Conservation (phyloP, 2,329 filamentous ascomycete genomes). For the Verticillium nubilum region DNA sequence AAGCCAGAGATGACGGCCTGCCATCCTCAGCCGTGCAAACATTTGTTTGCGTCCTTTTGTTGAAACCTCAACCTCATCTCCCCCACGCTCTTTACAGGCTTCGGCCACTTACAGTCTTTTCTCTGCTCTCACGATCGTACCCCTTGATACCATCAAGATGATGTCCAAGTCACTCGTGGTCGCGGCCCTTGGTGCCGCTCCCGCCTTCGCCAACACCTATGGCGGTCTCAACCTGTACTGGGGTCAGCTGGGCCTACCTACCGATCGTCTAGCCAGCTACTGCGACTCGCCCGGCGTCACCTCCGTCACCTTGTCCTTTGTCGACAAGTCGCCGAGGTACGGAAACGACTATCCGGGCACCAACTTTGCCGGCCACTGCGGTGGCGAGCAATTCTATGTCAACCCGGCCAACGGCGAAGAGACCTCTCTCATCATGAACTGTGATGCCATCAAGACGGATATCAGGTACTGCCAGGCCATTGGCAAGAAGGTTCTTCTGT, state of each 20-base stretch:
- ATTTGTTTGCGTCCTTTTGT: slow-evolving; percentile 26
- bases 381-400: slow-evolving; percentile 18
- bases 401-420: slow-evolving; percentile 9
- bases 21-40: slow-evolving; percentile 10
- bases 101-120: slow-evolving; percentile 29
- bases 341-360: slow-evolving; percentile 27
- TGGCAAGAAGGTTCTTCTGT: slow-evolving; percentile 37
- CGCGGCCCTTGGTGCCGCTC: slow-evolving; percentile 14
- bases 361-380: slow-evolving; percentile 35
- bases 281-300: slow-evolving; percentile 29
- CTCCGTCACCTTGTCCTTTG: slow-evolving; percentile 31
- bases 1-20: slow-evolving; percentile 11
- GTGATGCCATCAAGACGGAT: slow-evolving; percentile 28
- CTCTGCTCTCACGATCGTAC: background rate
- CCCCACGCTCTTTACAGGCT: slow-evolving; percentile 24
- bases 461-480: slow-evolving; percentile 33
- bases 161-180: slow-evolving; percentile 19
- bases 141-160: slow-evolving; percentile 9
- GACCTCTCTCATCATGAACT: slow-evolving; percentile 28
- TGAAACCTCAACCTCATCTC: slow-evolving; percentile 20
- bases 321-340: slow-evolving; percentile 31
- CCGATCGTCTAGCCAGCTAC: slow-evolving; percentile 24
- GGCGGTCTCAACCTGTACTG: slow-evolving; percentile 35
- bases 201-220: slow-evolving; percentile 12
- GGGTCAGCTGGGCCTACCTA: slow-evolving; percentile 24